Evolutionary conservation across 768 basidiomycete species (phyloP).

Genomic region (Rhodocollybia butyracea): DNA sequence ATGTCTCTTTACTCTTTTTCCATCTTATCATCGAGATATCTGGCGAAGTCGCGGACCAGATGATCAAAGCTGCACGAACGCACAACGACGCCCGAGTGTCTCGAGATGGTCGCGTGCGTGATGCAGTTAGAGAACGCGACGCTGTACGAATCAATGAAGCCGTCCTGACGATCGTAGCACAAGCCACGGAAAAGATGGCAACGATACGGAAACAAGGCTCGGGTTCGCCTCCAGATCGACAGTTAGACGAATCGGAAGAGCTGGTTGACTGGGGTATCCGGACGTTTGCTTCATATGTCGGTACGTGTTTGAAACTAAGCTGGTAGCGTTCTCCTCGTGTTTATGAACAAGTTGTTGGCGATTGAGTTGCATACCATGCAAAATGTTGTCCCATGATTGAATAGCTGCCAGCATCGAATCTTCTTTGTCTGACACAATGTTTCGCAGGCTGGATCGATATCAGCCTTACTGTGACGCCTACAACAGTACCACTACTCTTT

Average conservation of each 20-base stretch:
- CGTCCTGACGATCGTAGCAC: constrained; percentile 78
- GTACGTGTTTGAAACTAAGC: constrained; percentile 46
- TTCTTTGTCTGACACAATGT: neutral
- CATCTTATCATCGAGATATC: constrained; percentile 93
- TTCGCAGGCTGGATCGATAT: constrained; percentile 94
- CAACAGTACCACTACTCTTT: constrained; percentile 83
- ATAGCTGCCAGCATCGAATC: neutral
- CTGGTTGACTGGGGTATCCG: constrained; percentile 90
- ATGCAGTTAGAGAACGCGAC: constrained; percentile 87
- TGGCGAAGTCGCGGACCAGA: constrained; percentile 94
- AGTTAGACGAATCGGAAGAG: constrained; percentile 62
- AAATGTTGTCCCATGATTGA: too few species aligned
- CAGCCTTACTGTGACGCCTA: constrained; percentile 89
- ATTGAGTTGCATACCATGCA: too few species aligned
- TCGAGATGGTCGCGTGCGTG: constrained; percentile 82
- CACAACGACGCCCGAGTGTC: constrained; percentile 68
- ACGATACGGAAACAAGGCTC: constrained; percentile 45
- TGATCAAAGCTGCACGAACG: constrained; percentile 82
- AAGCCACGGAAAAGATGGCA: constrained; percentile 59
- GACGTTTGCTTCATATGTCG: constrained; percentile 91
- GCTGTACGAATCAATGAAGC: constrained; percentile 84
- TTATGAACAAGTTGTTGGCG: too few species aligned
- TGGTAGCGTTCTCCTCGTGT: too few species aligned
- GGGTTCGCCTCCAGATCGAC: constrained; percentile 41
- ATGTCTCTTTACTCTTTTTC: constrained; percentile 86